Base-by-base conservation (phyloP, 768 basidiomycete species). In the Paxillus involutus region DNA sequence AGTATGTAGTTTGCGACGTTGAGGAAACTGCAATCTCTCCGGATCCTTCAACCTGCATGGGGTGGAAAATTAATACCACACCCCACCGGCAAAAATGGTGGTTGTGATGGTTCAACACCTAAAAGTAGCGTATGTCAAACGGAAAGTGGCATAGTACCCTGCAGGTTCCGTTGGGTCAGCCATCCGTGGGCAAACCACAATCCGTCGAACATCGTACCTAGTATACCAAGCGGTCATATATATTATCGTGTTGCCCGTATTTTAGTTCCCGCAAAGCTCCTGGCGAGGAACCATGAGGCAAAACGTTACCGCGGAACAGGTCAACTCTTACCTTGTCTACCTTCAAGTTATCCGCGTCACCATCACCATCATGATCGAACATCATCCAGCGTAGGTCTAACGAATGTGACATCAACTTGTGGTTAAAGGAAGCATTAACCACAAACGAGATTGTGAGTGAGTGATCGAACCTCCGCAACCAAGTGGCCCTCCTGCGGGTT, bases 111-210 rank as follows among this genome's bases (percentile, higher is more conserved):
- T 21, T 24, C n/a, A 49, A 41, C 3, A 42, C 36, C 35, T 49
- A 30, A 14, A 49, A 29, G 21, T 21, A 21, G 21, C 21, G 3
- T 21, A 21, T 3, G 21, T 21, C 21, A 21, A 21, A 21, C 21
- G 21, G 21, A 21, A 21, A 21, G 21, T 21, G 21, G 21, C 21
- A 21, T 21, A 3, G 21, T 21, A 21, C 21, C 21, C 21, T 3
- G 21, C 21, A 21, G 21, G n/a, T n/a, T n/a, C n/a, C n/a, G n/a
- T n/a, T n/a, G n/a, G 21, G 21, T 65, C 51, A 10, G 56, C 59
- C 8, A 51, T 29, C 59, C 64, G 59, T 11, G 64, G 64, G 19
- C 56, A 65, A 21, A 68, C 59, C 61, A 65, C 61, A 17, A 63
- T 63, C 26, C 53, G 44, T 24, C 21, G 21, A 40, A 59, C 9